These are phyloP conservation scores for Boletus sp. DNA, from an alignment of 1,284 basidiomycete species.

Conservation along the genomic window DNA sequence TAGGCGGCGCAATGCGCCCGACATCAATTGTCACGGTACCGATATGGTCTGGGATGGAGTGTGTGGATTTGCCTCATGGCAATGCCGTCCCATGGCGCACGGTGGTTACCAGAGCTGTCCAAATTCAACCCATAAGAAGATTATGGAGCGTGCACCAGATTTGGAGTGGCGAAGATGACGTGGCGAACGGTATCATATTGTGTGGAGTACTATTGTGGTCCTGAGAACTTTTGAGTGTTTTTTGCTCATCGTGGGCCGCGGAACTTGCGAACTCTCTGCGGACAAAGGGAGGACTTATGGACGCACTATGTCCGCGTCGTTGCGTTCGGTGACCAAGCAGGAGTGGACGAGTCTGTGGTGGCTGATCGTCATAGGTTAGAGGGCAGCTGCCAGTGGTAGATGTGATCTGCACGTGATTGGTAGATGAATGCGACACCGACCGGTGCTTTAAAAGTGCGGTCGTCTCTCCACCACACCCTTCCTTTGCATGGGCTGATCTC, in stretches of 20 bases:
- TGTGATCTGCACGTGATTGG: conserved; percentile 22
- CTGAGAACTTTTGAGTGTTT: conserved; percentile 2
- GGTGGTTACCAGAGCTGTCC: not conserved
- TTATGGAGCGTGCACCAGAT: conserved; percentile 1
- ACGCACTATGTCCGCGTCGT: conserved; percentile 21
- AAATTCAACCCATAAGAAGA: not conserved
- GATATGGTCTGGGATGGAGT: conserved; percentile 2
- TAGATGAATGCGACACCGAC: conserved; percentile 1
- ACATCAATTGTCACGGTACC: not conserved
- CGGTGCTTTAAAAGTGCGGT: conserved; percentile 20
- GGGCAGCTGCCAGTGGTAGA: not conserved
- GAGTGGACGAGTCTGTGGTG: no score
- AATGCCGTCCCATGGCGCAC: no score
- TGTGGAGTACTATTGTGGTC: not conserved
- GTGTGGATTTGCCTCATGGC: conserved; percentile 2
- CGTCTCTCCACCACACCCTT: not conserved
- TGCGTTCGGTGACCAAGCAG: not conserved
- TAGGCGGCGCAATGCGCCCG: not conserved
- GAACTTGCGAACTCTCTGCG: no score
- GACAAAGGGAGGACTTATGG: not conserved
- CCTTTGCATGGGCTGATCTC: conserved; percentile 28
- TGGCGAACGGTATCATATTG: no score
- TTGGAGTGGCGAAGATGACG: not conserved
- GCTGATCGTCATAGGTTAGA: conserved; percentile 11
- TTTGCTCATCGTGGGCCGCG: no score